Conservation (phyloP, 1,284 basidiomycete species). For the Cryptococcus jaspeensis region DNA sequence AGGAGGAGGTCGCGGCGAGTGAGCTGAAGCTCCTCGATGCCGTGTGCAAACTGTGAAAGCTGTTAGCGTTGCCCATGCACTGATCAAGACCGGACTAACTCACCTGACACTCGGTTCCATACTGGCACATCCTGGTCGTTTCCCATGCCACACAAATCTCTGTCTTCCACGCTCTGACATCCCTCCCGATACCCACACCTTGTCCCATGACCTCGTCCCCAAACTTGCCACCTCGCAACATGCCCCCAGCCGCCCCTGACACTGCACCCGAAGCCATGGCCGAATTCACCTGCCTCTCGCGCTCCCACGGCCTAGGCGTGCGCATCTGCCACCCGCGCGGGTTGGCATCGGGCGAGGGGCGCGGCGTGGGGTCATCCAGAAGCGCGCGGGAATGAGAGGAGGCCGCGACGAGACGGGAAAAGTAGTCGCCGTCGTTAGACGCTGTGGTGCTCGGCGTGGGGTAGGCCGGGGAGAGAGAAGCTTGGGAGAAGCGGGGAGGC, state of each 20-base stretch:
- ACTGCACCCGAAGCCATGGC: too few species aligned
- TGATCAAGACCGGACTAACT: neutral
- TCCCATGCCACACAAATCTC: slow-evolving; percentile 16
- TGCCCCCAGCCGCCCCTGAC: too few species aligned
- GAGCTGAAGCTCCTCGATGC: slow-evolving; percentile 18
- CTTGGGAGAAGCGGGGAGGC: neutral
- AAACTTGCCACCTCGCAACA: too few species aligned
- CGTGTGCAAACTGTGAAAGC: slow-evolving; percentile 23
- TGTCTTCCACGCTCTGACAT: slow-evolving; percentile 10
- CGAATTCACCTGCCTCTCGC: too few species aligned
- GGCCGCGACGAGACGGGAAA: too few species aligned
- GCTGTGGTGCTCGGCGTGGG: too few species aligned
- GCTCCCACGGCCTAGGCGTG: too few species aligned
- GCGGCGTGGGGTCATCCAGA: too few species aligned
- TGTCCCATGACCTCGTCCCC: neutral
- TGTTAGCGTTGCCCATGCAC: neutral
- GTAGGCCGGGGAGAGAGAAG: neutral
- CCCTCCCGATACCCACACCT: neutral
- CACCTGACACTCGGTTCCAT: slow-evolving; percentile 16
- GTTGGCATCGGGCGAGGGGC: too few species aligned
- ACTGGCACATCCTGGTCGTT: slow-evolving; percentile 12
- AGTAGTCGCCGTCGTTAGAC: too few species aligned
- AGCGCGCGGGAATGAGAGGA: too few species aligned
- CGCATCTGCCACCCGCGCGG: too few species aligned
- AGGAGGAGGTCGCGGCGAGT: neutral